Conservation (phyloP, 2,329 filamentous ascomycete genomes). For the Aspergillus sp. region DNA sequence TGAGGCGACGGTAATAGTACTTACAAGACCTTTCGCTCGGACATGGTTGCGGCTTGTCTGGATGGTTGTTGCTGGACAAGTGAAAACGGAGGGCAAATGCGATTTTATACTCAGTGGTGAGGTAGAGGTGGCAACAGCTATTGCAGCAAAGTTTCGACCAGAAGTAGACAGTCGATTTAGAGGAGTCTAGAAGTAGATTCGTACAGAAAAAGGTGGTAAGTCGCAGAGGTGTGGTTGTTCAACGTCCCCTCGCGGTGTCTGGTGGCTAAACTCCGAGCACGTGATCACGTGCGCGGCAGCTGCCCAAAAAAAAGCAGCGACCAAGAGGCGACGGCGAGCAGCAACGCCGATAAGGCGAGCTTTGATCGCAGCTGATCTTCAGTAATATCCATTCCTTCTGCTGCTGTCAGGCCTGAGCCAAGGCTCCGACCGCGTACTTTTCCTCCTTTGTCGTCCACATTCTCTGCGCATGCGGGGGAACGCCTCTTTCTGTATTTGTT, state of each 20-base stretch:
- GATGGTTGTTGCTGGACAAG: not conserved
- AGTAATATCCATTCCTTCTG: slow-evolving; percentile 2
- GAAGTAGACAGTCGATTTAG: too few relatives aligned
- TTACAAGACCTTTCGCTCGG: slow-evolving; percentile 58
- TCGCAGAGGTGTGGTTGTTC: too few relatives aligned
- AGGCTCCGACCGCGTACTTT: not conserved
- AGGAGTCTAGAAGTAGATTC: too few relatives aligned
- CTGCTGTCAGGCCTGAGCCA: not conserved
- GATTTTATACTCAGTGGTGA: not conserved
- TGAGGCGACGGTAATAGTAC: not conserved
- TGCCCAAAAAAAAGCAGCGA: slow-evolving; percentile 11
- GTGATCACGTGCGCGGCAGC: slow-evolving; percentile 1
- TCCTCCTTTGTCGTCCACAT: not conserved
- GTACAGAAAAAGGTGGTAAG: too few relatives aligned
- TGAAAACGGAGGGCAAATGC: not conserved
- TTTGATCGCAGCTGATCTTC: not conserved
- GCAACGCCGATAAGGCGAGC: slow-evolving; percentile 5
- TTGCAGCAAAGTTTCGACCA: not conserved
- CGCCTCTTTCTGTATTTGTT: slow-evolving; percentile 12
- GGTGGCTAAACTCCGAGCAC: too few relatives aligned
- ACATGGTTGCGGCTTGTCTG: slow-evolving; percentile 61
- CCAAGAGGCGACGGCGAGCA: slow-evolving; percentile 1
- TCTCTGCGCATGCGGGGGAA: slow-evolving; percentile 2
- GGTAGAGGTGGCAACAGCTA: not conserved
- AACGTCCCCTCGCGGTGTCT: too few relatives aligned